phyloP scores from a whole-genome alignment of 106 monocot species.

The Agapanthus africanus region DNA sequence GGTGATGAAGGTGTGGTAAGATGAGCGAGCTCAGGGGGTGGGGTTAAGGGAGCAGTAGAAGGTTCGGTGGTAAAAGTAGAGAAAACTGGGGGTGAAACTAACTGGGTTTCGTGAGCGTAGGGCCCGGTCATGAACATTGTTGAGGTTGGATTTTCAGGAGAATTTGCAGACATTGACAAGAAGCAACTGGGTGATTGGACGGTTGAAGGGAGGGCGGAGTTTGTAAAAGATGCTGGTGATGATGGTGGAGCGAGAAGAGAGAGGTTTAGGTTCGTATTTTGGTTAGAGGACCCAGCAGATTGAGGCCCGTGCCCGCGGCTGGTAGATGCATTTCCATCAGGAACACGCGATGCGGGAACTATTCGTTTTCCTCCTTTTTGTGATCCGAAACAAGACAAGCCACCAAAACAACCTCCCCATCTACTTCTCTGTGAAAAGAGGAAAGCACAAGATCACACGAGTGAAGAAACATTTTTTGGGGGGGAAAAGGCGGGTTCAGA shows the following conservation, averaged over 20 bases:
- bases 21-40: slow-evolving; percentile 93
- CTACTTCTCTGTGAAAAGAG: slow-evolving; percentile 37
- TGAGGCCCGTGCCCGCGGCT: slow-evolving; percentile 46
- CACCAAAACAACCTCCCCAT: slow-evolving; percentile 80
- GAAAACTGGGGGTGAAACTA: slow-evolving; percentile 97
- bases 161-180: slow-evolving; percentile 76
- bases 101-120: slow-evolving; percentile 94
- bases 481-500: background rate
- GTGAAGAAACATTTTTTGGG: too few species aligned
- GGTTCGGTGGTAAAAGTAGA: slow-evolving; percentile 98
- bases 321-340: slow-evolving; percentile 54
- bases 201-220: slow-evolving; percentile 93
- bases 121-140: slow-evolving; percentile 90
- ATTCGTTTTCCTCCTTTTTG: slow-evolving; percentile 83
- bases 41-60: slow-evolving; percentile 93
- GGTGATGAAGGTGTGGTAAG: slow-evolving; percentile 94
- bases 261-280: slow-evolving; percentile 41
- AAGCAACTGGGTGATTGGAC: slow-evolving; percentile 84
- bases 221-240: slow-evolving; percentile 91
- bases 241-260: slow-evolving; percentile 97
- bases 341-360: slow-evolving; percentile 82
- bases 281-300: slow-evolving; percentile 42
- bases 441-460: slow-evolving; percentile 12
- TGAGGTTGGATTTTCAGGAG: slow-evolving; percentile 65
- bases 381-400: slow-evolving; percentile 82